Conservation (phyloP, 371 early-diverging fungal species). For the Lichtheimia ornata region DNA sequence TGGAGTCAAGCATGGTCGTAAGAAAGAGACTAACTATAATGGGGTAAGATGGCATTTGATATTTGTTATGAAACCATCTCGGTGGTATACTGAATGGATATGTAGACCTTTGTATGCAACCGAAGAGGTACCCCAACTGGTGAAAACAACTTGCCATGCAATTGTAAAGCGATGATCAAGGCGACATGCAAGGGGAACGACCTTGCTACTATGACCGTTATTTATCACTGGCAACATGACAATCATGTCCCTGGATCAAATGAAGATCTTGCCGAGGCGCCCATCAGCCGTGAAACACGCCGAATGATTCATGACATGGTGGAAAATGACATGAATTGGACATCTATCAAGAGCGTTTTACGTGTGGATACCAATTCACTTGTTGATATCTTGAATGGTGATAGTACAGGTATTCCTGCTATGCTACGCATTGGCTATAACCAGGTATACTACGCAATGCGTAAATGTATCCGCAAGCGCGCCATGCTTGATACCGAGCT, state of each 20-base stretch:
- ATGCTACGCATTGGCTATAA: conserved; percentile 4
- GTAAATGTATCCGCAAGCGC: not conserved
- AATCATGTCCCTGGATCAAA: not conserved
- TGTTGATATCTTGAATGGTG: not conserved
- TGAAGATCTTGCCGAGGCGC: not conserved
- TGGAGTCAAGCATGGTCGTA: no score
- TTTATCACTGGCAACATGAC: not conserved
- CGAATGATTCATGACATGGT: not conserved
- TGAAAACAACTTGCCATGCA: no score
- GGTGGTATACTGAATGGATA: no score
- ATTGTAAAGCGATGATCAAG: no score
- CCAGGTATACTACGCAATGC: conserved; percentile 11
- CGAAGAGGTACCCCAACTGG: no score
- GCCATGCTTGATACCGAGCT: not conserved
- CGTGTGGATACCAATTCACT: conserved; percentile 1
- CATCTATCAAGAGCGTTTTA: conserved; percentile 6
- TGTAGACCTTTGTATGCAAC: no score
- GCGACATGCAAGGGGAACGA: no score
- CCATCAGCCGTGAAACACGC: not conserved
- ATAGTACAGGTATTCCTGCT: not conserved
- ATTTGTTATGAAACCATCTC: no score
- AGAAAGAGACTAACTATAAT: no score
- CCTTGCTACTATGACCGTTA: no score
- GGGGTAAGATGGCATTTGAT: no score
- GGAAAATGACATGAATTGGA: conserved; percentile 3